These are phyloP conservation scores for Aspergillus viridinutans DNA, from an alignment of 2,329 filamentous ascomycete genomes.

Conservation along the genomic window DNA sequence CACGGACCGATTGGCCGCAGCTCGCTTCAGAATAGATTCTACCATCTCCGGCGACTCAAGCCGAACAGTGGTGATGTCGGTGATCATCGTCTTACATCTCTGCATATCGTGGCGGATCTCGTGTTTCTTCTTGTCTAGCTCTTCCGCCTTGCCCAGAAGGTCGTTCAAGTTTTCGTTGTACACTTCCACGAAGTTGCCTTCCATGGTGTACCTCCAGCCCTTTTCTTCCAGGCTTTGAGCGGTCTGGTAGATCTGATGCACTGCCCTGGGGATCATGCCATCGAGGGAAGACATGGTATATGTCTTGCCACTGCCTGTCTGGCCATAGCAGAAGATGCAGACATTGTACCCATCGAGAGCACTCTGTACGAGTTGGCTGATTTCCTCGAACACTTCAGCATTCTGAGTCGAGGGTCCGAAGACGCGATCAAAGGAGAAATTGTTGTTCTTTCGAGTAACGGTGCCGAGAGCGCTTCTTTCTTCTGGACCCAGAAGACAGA, in stretches of 20 bases:
- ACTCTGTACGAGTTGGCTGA: conserved; percentile 93
- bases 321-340: conserved; percentile 97
- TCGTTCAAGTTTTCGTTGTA: conserved; percentile 98
- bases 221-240: conserved; percentile 80
- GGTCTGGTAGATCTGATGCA: conserved; percentile 88
- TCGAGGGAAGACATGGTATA: conserved; percentile 88
- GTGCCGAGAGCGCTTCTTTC: conserved; percentile 77
- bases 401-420: conserved; percentile 77
- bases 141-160: conserved; percentile 67
- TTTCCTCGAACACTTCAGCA: conserved; percentile 86
- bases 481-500: conserved; percentile 76
- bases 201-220: conserved; percentile 91
- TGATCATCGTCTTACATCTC: conserved; percentile 75
- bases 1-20: conserved; percentile 81
- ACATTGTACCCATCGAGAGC: conserved; percentile 97
- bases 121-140: conserved; percentile 74
- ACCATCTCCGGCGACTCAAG: conserved; percentile 78
- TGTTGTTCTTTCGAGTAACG: conserved; percentile 71
- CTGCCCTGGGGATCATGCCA: conserved; percentile 92
- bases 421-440: conserved; percentile 89
- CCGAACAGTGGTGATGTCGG: conserved; percentile 71
- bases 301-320: conserved; percentile 95
- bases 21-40: conserved; percentile 72
- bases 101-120: conserved; percentile 83
- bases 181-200: conserved; percentile 92